Base-by-base conservation (phyloP, 225 moss, liverwort and hornwort genomes). In the Pleurozium schreberi region DNA sequence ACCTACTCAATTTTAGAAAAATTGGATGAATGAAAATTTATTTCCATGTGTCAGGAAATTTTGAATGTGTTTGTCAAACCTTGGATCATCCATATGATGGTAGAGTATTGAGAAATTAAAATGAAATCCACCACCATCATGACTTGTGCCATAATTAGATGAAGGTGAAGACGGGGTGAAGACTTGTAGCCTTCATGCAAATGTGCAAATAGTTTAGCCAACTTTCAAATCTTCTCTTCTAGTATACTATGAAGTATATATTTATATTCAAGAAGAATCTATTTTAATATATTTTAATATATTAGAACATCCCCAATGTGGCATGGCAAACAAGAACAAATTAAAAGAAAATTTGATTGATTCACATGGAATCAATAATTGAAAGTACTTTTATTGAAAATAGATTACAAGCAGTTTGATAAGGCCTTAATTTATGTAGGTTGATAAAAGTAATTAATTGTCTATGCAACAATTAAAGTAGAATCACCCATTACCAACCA, bases 171-270 rank as follows among this genome's bases (percentile, higher is more conserved):
- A 70, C 42, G 42, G 1, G 14, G 21, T 26, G 26, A 70, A 38
- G 15, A 70, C 42, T 4, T 70, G 4, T 22, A 0, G 6, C 8
- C 1, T 40, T 40, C 1, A 40, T 69, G 23, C 13, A 70, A 71
- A 23, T 0, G 0, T 43, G 27, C 15, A 42, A 43, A 71, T 40
- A 26, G 3, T 71, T 42, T 0, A 42, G 1, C 26, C 26, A 5
- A 43, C 43, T 43, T 71, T 43, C 8, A 43, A 45, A 17, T 43
- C 9, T 43, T 27, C 9, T 28, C 9, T 43, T 71, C 8, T 26
- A 16, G 5, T 0, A 3, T 42, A 14, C 0, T 71, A 0, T 16
- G 1, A 43, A 43, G 23, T 43, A 0, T 43, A 28, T 27, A 15
- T 71, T 43, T 1, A 71, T 5, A 14, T 42, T 0, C n/a, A 43